A percentile compares a stretch with the other conserved stretches of the same genome.
These are phyloP conservation scores for Globisporangium barbulae DNA, from an alignment of 352 stramenopile genomes.

Conservation along the genomic window DNA sequence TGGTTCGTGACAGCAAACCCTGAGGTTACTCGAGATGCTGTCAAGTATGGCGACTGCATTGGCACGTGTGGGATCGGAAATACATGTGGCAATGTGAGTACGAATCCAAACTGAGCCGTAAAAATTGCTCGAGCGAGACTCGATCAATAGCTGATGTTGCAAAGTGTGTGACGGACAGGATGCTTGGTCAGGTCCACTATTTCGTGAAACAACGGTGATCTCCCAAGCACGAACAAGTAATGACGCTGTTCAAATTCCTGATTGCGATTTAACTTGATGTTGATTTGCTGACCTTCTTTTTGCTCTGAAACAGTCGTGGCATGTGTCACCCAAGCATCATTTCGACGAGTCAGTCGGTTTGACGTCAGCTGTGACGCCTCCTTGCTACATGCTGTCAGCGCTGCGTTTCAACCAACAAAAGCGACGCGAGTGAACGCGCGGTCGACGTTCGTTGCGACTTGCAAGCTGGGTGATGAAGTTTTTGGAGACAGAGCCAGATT, in stretches of 20 bases:
- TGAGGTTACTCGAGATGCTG: constrained; percentile 1
- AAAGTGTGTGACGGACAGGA: not conserved
- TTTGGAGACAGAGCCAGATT: not conserved
- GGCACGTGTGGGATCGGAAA: constrained; percentile 32
- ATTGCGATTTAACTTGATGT: not conserved
- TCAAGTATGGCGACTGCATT: constrained; percentile 37
- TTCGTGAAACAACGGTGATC: constrained; percentile 33
- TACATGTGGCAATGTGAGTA: constrained; percentile 40
- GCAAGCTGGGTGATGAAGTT: constrained; percentile 9
- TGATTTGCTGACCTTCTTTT: not conserved
- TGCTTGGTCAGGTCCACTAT: constrained; percentile 18
- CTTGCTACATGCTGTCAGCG: constrained; percentile 20
- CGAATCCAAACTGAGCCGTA: not conserved
- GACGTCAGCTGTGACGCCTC: constrained; percentile 26
- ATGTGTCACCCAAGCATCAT: constrained; percentile 37
- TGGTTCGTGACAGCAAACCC: constrained; percentile 24
- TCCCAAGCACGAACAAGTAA: constrained; percentile 42
- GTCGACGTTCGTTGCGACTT: constrained; percentile 11
- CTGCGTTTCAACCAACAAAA: constrained; percentile 16
- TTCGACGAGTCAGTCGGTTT: constrained; percentile 33
- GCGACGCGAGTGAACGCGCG: constrained; percentile 3
- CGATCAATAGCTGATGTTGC: not conserved
- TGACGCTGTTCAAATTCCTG: not conserved
- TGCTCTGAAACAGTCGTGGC: constrained; percentile 23
- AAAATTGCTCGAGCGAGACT: not conserved